These are phyloP conservation scores for Colletotrichum sp. DNA, from an alignment of 2,329 filamentous ascomycete species.

Conservation along the genomic window DNA sequence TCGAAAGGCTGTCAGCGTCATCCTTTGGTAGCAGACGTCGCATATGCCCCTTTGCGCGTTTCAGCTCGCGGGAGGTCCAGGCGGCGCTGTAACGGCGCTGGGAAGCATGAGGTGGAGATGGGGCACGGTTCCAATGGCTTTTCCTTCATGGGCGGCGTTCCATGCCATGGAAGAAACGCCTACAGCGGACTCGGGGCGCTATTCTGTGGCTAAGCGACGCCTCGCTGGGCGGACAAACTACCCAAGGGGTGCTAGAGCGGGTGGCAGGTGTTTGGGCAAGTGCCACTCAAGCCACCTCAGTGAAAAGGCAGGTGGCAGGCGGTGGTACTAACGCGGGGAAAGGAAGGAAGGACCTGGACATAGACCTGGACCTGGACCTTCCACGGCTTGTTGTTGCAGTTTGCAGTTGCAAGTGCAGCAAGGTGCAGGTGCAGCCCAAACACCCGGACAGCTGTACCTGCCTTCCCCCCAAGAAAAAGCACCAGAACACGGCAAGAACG, in stretches of 20 bases:
- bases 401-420: background rate
- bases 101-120: background rate
- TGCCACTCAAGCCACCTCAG: background rate
- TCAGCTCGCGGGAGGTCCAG: constrained; percentile 15
- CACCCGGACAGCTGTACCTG: background rate
- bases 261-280: background rate
- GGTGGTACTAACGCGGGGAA: background rate
- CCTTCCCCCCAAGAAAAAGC: background rate
- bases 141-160: background rate
- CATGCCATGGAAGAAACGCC: background rate
- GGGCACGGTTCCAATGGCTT: background rate
- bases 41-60: constrained; percentile 14
- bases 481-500: background rate
- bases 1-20: background rate
- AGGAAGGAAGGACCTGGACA: background rate
- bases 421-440: background rate
- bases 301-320: background rate
- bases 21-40: background rate
- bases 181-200: background rate
- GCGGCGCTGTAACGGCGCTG: constrained; percentile 8
- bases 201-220: background rate
- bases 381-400: background rate
- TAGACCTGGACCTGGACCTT: background rate
- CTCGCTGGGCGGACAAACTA: background rate
- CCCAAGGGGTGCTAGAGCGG: background rate